These are phyloP conservation scores for Blastocystis sp. DNA, from an alignment of 352 stramenopile species.

Conservation along the genomic window DNA sequence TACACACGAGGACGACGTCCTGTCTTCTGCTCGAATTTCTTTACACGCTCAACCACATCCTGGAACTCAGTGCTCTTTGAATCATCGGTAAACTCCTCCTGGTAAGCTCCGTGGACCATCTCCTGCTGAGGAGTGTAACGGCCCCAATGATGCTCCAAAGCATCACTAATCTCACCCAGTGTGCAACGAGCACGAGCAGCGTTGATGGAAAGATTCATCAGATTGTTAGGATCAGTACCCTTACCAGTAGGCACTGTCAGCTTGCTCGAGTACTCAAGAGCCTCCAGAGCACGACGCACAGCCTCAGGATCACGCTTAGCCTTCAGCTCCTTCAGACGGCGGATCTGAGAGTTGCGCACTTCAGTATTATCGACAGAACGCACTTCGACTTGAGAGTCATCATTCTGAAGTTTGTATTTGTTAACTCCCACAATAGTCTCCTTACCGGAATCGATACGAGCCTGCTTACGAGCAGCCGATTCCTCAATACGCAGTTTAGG, in stretches of 20 bases:
- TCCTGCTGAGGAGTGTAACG: constrained; percentile 80
- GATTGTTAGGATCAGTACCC: constrained; percentile 85
- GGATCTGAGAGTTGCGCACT: constrained; percentile 85
- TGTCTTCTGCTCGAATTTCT: constrained; percentile 85
- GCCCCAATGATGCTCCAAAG: constrained; percentile 89
- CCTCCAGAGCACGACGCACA: constrained; percentile 75
- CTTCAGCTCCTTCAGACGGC: constrained; percentile 81
- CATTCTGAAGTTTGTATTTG: constrained; percentile 85
- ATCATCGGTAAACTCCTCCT: constrained; percentile 73
- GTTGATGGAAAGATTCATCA: constrained; percentile 87
- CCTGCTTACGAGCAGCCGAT: constrained; percentile 89
- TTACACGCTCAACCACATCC: constrained; percentile 80
- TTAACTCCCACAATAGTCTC: constrained; percentile 93
- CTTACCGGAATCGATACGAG: constrained; percentile 87
- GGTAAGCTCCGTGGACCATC: constrained; percentile 83
- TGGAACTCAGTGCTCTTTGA: constrained; percentile 82
- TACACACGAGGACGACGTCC: constrained; percentile 88
- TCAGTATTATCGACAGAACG: constrained; percentile 86
- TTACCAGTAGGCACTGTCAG: constrained; percentile 76
- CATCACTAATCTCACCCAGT: constrained; percentile 89
- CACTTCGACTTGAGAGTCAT: constrained; percentile 84
- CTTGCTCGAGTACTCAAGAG: constrained; percentile 73
- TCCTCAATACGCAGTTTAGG: constrained; percentile 94
- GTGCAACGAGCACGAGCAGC: constrained; percentile 84
- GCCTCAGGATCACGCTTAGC: constrained; percentile 78